These are phyloP conservation scores for Venturia oleaginea DNA, from an alignment of 2,329 filamentous ascomycete species.

Conservation along the genomic window DNA sequence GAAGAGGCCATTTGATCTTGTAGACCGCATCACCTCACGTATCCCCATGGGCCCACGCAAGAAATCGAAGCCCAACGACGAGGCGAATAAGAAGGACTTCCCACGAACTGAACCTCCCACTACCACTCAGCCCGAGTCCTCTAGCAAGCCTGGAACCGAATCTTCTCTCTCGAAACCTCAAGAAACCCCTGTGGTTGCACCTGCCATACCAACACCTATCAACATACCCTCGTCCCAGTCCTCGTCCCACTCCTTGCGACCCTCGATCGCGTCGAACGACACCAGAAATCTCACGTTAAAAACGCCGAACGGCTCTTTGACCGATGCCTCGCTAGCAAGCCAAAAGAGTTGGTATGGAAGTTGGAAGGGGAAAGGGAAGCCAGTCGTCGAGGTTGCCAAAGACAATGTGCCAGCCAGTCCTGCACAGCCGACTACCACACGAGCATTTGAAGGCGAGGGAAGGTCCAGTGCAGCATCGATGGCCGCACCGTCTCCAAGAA, in stretches of 20 bases:
- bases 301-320: not conserved
- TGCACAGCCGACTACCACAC: constrained; percentile 34
- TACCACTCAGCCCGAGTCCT: not conserved
- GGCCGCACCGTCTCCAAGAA: constrained; percentile 4
- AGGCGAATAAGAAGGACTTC: constrained; percentile 19
- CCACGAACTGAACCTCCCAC: not conserved
- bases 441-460: constrained; percentile 23
- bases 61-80: constrained; percentile 31
- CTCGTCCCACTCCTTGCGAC: not conserved
- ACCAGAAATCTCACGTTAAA: not conserved
- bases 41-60: constrained; percentile 31
- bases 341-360: constrained; percentile 37
- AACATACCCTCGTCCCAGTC: not conserved
- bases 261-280: not conserved
- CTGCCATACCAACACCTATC: not conserved
- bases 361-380: constrained; percentile 38
- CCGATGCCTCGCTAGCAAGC: not conserved
- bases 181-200: not conserved
- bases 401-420: constrained; percentile 38
- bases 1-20: constrained; percentile 14
- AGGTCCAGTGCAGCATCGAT: not conserved
- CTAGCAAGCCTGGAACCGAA: not conserved
- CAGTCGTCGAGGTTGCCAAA: constrained; percentile 36
- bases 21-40: constrained; percentile 11
- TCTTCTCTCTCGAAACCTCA: not conserved